Evolutionary conservation across 108 stramenopile genomes (phyloP).

Genomic region (Fragilaria crotonensis): DNA sequence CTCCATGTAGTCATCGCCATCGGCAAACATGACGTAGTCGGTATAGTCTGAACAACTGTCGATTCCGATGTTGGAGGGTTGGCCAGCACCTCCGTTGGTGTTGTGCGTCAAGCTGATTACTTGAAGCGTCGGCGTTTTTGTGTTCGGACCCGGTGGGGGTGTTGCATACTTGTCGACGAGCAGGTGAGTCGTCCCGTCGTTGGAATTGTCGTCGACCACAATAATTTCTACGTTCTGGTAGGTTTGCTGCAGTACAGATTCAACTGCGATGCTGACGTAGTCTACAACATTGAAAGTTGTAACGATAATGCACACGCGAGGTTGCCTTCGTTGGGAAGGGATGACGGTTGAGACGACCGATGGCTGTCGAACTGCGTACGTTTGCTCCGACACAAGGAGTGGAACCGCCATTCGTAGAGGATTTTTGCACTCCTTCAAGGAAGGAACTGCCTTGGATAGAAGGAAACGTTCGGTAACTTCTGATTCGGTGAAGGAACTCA

Average conservation of each 20-base stretch:
- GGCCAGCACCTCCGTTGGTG: constrained; percentile 7
- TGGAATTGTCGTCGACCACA: constrained; percentile 4
- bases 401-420: neutral
- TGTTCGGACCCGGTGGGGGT: neutral
- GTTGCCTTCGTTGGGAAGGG: neutral
- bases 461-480: neutral
- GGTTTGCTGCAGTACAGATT: neutral
- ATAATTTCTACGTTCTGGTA: constrained; percentile 2
- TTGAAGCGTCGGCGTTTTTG: constrained; percentile 1
- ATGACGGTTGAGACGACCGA: neutral
- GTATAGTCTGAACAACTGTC: neutral
- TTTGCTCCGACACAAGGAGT: neutral
- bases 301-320: constrained; percentile 1
- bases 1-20: constrained; percentile 11
- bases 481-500: constrained; percentile 1
- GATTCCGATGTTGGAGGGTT: constrained; percentile 7
- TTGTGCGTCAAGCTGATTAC: neutral
- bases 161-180: neutral
- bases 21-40: constrained; percentile 1
- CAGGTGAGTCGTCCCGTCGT: neutral
- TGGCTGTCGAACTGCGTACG: neutral
- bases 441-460: neutral
- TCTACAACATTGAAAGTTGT: constrained; percentile 6
- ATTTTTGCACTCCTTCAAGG: neutral
- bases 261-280: neutral